Evolutionary conservation across 139 green algal species (phyloP).

Genomic region (Chlorella sp.): DNA sequence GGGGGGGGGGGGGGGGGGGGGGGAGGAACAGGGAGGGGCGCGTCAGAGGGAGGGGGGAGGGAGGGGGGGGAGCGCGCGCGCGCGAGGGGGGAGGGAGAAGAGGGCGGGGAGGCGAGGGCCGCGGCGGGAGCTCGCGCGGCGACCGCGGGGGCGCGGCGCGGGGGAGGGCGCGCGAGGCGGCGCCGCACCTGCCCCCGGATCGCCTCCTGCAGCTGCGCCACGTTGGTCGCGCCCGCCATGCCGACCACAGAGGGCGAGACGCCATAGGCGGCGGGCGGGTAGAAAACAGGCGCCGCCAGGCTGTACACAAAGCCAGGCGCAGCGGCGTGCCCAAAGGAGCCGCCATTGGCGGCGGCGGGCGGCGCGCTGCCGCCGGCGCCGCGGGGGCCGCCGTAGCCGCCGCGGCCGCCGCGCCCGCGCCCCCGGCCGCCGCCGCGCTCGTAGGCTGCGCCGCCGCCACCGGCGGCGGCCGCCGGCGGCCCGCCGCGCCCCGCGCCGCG

Average conservation of each 20-base stretch:
- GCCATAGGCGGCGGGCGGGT: slow-evolving; percentile 66
- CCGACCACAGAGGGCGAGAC: slow-evolving; percentile 21
- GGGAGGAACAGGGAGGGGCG: too few species aligned
- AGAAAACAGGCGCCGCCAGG: slow-evolving; percentile 66
- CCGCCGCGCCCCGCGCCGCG: neutral
- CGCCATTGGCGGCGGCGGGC: slow-evolving; percentile 9
- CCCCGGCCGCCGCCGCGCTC: neutral
- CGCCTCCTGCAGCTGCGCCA: slow-evolving; percentile 45
- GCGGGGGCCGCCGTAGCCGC: neutral
- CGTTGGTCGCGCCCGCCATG: slow-evolving; percentile 26
- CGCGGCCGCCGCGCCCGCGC: neutral
- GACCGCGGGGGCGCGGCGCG: too few species aligned
- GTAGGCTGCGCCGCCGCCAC: neutral
- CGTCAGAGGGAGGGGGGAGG: too few species aligned
- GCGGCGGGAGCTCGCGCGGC: too few species aligned
- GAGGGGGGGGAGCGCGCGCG: too few species aligned
- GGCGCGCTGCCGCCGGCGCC: slow-evolving; percentile 12
- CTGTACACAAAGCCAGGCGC: slow-evolving; percentile 30
- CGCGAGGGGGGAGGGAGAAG: too few species aligned
- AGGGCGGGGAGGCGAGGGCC: too few species aligned
- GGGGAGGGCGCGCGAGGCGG: too few species aligned
- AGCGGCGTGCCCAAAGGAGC: neutral
- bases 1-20: too few species aligned
- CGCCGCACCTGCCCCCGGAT: too few species aligned
- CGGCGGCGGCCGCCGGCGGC: slow-evolving; percentile 23